Evolutionary conservation across 2,329 filamentous ascomycete species (phyloP).

Genomic region (Stylonectria norvegica): DNA sequence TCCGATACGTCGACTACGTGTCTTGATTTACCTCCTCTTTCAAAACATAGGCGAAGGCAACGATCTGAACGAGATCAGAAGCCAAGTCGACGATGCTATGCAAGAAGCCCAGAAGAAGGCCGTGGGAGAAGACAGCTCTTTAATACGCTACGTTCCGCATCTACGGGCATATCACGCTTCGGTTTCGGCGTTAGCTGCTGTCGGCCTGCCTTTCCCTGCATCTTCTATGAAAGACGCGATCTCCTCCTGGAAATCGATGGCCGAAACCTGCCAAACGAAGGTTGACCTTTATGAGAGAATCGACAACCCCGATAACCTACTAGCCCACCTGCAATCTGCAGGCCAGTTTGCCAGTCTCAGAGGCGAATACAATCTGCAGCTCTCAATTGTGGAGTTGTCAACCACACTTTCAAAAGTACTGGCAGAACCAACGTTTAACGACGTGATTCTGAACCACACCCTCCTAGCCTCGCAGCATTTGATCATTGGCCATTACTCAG

Average conservation of each 20-base stretch:
- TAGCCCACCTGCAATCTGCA: conserved; percentile 49
- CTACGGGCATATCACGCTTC: conserved; percentile 45
- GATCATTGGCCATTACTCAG: conserved; percentile 48
- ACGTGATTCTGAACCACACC: conserved; percentile 44
- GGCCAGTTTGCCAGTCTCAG: conserved; percentile 50
- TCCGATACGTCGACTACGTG: conserved; percentile 51
- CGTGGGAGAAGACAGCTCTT: conserved; percentile 43
- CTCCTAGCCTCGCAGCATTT: conserved; percentile 52
- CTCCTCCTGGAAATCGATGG: conserved; percentile 42
- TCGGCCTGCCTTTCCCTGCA: conserved; percentile 29
- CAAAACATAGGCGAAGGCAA: conserved; percentile 46
- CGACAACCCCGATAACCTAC: conserved; percentile 48
- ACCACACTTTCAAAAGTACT: conserved; percentile 38
- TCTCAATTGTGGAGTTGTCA: conserved; percentile 46
- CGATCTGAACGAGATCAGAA: conserved; percentile 37
- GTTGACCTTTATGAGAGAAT: conserved; percentile 43
- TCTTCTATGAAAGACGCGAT: conserved; percentile 38
- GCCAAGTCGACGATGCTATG: conserved; percentile 38
- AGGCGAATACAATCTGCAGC: conserved; percentile 46
- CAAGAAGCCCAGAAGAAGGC: conserved; percentile 35
- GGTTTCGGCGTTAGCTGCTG: conserved; percentile 40
- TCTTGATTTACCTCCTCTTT: conserved; percentile 47
- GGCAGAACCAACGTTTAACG: conserved; percentile 33
- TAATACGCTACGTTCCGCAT: conserved; percentile 47
- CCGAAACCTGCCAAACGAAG: conserved; percentile 37